phyloP scores from a whole-genome alignment of 352 stramenopile genomes.

The Peronospora farinosa region DNA sequence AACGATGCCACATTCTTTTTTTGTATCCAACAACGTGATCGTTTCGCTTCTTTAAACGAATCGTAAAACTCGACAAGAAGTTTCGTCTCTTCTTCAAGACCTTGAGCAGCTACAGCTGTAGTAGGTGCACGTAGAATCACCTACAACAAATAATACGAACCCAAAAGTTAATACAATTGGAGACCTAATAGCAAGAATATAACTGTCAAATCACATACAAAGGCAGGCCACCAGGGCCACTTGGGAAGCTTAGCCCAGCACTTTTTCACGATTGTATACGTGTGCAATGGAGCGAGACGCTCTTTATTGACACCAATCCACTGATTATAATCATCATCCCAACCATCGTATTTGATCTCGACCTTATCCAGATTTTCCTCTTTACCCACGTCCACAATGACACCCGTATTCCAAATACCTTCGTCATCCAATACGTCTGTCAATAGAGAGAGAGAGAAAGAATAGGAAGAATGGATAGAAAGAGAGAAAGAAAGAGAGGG shows the following conservation, averaged over 20 bases:
- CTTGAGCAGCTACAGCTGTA: conserved; percentile 40
- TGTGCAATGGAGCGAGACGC: conserved; percentile 67
- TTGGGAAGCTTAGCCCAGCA: conserved; percentile 82
- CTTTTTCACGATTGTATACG: conserved; percentile 81
- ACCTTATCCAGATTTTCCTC: conserved; percentile 46
- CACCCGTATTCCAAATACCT: conserved; percentile 77
- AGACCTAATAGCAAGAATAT: too few relatives aligned
- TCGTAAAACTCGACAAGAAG: conserved; percentile 82
- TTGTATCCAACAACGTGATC: conserved; percentile 78
- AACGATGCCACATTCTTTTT: conserved; percentile 74
- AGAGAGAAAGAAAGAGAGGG: too few relatives aligned
- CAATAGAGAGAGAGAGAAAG: not conserved
- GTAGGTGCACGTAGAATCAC: conserved; percentile 68
- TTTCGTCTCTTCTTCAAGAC: conserved; percentile 63
- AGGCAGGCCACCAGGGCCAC: conserved; percentile 79
- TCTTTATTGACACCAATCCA: conserved; percentile 49
- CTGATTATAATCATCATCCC: conserved; percentile 78
- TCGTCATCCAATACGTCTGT: conserved; percentile 76
- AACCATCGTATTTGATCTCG: conserved; percentile 82
- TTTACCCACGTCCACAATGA: conserved; percentile 59
- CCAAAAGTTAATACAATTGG: too few relatives aligned
- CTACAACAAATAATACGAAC: conserved; percentile 19
- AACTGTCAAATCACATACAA: conserved; percentile 36
- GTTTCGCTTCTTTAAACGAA: conserved; percentile 66
- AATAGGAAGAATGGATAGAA: not conserved